Conservation (phyloP, 192 early-diverging fungal species). For the Phycomyces blakesleeanus region DNA sequence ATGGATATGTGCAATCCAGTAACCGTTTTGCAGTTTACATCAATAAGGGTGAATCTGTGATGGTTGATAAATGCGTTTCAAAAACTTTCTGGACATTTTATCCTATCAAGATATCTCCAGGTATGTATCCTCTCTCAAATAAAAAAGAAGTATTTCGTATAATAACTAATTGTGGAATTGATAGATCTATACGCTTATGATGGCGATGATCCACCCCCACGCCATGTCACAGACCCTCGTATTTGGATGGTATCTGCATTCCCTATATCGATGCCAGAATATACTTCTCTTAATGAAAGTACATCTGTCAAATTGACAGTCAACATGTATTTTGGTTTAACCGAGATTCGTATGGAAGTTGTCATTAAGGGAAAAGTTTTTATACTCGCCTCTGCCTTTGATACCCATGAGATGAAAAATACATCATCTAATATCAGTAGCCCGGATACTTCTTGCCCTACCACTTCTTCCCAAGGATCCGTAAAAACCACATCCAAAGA, state of each 20-base stretch:
- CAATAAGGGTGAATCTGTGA: too few species aligned
- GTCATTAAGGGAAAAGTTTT: neutral
- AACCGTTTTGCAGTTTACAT: slow-evolving; percentile 19
- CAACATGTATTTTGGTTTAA: slow-evolving; percentile 43
- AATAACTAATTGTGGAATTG: too few species aligned
- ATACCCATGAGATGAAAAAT: too few species aligned
- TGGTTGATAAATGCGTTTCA: too few species aligned
- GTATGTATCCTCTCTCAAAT: neutral
- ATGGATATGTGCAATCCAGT: slow-evolving; percentile 24
- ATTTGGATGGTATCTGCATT: slow-evolving; percentile 26
- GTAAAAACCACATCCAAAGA: too few species aligned
- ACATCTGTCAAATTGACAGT: slow-evolving; percentile 38
- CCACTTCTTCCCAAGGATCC: too few species aligned
- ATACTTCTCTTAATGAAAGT: too few species aligned
- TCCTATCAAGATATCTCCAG: too few species aligned
- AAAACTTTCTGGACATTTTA: too few species aligned
- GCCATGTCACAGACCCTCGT: slow-evolving; percentile 20
- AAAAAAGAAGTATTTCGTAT: too few species aligned
- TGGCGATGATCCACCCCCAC: slow-evolving; percentile 19
- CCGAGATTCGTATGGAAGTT: slow-evolving; percentile 34
- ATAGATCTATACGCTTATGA: slow-evolving; percentile 32
- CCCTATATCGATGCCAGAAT: slow-evolving; percentile 33
- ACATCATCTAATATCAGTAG: too few species aligned
- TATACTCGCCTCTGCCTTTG: neutral
- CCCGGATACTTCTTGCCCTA: too few species aligned